Evolutionary conservation across 1,284 basidiomycete genomes (phyloP).

Genomic region (Trichosporon asahii): DNA sequence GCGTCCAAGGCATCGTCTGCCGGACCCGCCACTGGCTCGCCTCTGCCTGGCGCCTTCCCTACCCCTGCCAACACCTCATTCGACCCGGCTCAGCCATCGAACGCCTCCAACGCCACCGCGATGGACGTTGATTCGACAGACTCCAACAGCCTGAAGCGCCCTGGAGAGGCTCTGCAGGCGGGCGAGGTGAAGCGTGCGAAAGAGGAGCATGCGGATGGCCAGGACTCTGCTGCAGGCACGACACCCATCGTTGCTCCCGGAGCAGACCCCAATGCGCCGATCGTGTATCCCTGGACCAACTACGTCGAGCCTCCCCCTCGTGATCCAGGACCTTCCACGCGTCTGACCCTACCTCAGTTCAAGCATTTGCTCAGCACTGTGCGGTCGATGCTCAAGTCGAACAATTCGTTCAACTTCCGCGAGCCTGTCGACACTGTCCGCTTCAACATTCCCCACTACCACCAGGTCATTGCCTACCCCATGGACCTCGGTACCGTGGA

Average conservation of each 20-base stretch:
- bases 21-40: constrained; percentile 10
- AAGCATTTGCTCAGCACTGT: constrained; percentile 77
- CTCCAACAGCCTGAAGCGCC: constrained; percentile 34
- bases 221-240: constrained; percentile 15
- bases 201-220: constrained; percentile 24
- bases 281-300: constrained; percentile 27
- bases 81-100: constrained; percentile 17
- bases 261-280: constrained; percentile 14
- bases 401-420: constrained; percentile 74
- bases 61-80: constrained; percentile 21
- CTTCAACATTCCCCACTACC: constrained; percentile 88
- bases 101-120: constrained; percentile 10
- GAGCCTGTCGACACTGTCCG: constrained; percentile 86
- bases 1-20: background rate
- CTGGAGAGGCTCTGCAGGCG: constrained; percentile 36
- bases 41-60: constrained; percentile 18
- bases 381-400: constrained; percentile 75
- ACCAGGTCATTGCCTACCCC: constrained; percentile 77
- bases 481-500: constrained; percentile 97
- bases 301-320: constrained; percentile 40
- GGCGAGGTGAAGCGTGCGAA: constrained; percentile 40
- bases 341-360: constrained; percentile 61
- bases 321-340: constrained; percentile 40
- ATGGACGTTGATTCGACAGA: constrained; percentile 32
- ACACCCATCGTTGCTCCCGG: constrained; percentile 10